These are phyloP conservation scores for Pholiota adiposa DNA, from an alignment of 1,284 basidiomycete genomes.

Conservation along the genomic window DNA sequence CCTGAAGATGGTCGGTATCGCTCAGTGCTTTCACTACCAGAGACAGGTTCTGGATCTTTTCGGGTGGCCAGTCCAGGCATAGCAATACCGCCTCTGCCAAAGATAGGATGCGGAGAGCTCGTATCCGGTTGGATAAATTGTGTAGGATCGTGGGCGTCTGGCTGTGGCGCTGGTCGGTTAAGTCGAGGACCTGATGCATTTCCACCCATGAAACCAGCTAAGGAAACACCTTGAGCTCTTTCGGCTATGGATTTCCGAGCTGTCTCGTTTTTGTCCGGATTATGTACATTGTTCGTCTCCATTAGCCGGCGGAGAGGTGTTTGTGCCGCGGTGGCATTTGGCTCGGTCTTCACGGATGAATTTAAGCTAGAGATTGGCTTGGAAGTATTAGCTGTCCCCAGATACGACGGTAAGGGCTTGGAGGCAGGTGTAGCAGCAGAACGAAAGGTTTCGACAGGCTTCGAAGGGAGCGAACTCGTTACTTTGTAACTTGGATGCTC, in stretches of 20 bases:
- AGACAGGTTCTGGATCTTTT: slow-evolving; percentile 7
- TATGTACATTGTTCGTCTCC: slow-evolving; percentile 29
- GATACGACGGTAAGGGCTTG: slow-evolving; percentile 21
- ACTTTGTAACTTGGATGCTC: slow-evolving; percentile 5
- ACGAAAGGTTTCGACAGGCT: slow-evolving; percentile 11
- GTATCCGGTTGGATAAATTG: slow-evolving; percentile 65
- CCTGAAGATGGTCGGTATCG: slow-evolving; percentile 26
- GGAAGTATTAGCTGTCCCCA: slow-evolving; percentile 4
- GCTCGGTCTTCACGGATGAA: neutral
- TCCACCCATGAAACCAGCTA: slow-evolving; percentile 81
- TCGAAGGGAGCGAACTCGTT: neutral
- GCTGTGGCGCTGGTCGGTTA: slow-evolving; percentile 73
- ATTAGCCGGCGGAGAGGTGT: slow-evolving; percentile 28
- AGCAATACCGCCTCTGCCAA: slow-evolving; percentile 72
- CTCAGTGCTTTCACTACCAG: slow-evolving; percentile 24
- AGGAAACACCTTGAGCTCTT: slow-evolving; percentile 58
- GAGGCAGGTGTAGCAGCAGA: slow-evolving; percentile 8
- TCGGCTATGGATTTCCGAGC: slow-evolving; percentile 25
- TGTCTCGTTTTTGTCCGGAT: slow-evolving; percentile 22
- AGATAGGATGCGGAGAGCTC: slow-evolving; percentile 67
- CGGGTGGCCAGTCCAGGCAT: slow-evolving; percentile 68
- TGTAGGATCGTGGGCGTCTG: slow-evolving; percentile 64
- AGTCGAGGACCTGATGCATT: slow-evolving; percentile 70
- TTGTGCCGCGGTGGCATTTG: neutral
- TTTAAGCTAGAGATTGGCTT: neutral